These are phyloP conservation scores for Geranium brycei DNA, from an alignment of 345 rosid species.

Conservation along the genomic window DNA sequence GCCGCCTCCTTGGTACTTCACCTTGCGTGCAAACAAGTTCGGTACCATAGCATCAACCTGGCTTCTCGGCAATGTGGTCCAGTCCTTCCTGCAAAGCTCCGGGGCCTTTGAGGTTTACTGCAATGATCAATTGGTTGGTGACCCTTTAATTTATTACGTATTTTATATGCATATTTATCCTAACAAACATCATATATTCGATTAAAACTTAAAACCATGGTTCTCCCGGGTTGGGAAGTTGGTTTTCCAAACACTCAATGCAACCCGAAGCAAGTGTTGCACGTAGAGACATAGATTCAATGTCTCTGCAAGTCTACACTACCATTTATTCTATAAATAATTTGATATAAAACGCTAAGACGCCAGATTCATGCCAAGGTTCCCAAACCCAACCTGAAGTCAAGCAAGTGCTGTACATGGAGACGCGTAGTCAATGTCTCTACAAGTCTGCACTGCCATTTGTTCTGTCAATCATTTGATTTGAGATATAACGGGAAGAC, in stretches of 20 bases:
- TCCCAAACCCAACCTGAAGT: no score
- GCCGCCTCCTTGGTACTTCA: conserved; percentile 65
- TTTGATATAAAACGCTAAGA: no score
- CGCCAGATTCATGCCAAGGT: no score
- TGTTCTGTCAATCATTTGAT: not conserved
- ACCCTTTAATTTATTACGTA: not conserved
- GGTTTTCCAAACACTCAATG: no score
- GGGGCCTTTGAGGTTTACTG: conserved; percentile 81
- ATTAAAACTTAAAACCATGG: not conserved
- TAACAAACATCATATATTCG: not conserved
- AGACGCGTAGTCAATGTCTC: no score
- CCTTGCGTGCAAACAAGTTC: conserved; percentile 65
- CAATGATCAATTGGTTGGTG: conserved; percentile 54
- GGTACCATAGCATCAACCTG: conserved; percentile 78
- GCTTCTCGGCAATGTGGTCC: conserved; percentile 79
- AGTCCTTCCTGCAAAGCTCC: conserved; percentile 71
- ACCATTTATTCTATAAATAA: no score
- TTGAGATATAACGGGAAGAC: no score
- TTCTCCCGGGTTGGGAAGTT: not conserved
- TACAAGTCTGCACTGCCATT: not conserved
- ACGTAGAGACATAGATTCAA: no score
- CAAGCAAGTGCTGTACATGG: no score
- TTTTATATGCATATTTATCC: not conserved
- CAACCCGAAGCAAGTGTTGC: no score
- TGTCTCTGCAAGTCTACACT: no score